Conservation (phyloP, 2,329 filamentous ascomycete species). For the Aspergillus chevalieri region DNA sequence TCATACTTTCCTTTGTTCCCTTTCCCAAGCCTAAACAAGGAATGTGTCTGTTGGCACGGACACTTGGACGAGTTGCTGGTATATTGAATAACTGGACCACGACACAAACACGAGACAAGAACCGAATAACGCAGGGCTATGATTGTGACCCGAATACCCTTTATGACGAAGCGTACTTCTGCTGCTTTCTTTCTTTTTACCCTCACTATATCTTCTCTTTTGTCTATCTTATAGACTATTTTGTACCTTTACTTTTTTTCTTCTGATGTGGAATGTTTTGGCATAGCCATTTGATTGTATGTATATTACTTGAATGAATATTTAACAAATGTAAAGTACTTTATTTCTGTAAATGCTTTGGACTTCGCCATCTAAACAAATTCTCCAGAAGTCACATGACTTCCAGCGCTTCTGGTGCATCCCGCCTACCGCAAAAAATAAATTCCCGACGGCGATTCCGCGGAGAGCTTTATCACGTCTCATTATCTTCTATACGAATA, state of each 20-base stretch:
- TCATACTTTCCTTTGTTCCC: background rate
- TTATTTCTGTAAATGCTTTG: background rate
- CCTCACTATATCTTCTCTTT: constrained; percentile 7
- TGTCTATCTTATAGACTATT: constrained; percentile 1
- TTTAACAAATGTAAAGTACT: background rate
- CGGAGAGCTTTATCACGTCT: too few relatives aligned
- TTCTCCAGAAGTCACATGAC: constrained; percentile 16
- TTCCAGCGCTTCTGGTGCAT: constrained; percentile 7
- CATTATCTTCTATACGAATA: too few relatives aligned
- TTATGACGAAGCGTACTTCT: constrained; percentile 23
- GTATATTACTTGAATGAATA: constrained; percentile 2
- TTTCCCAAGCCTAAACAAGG: background rate
- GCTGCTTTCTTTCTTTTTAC: constrained; percentile 8
- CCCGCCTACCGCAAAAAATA: constrained; percentile 24
- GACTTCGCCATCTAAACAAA: background rate
- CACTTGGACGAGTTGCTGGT: constrained; percentile 1
- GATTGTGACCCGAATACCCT: constrained; percentile 22
- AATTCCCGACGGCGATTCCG: constrained; percentile 20
- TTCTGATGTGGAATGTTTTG: constrained; percentile 3
- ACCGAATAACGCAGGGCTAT: constrained; percentile 28
- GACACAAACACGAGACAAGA: constrained; percentile 12
- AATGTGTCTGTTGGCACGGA: background rate
- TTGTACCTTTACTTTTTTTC: background rate
- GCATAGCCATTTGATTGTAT: constrained; percentile 1
- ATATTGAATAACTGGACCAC: constrained; percentile 2